Evolutionary conservation across 108 stramenopile species (phyloP).

Genomic region (Nitzschia sp.): DNA sequence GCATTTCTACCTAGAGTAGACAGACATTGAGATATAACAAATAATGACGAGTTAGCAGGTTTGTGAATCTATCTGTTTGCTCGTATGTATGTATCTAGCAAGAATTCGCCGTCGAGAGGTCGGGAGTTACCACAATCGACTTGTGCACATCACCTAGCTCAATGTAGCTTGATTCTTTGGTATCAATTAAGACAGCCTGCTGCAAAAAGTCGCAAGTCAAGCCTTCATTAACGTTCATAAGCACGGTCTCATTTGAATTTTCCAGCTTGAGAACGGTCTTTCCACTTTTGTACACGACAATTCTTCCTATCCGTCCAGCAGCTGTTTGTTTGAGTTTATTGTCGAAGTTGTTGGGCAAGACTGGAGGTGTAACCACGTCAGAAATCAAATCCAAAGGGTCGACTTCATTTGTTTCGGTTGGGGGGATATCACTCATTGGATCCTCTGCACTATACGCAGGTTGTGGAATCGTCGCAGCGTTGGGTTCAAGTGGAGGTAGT

Average conservation of each 20-base stretch:
- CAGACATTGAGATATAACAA: too few relatives aligned
- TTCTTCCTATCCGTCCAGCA: conserved; percentile 72
- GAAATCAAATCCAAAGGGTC: conserved; percentile 16
- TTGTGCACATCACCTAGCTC: conserved; percentile 69
- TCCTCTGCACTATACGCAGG: conserved; percentile 10
- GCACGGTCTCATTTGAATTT: conserved; percentile 59
- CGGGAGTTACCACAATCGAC: conserved; percentile 76
- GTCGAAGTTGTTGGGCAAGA: conserved; percentile 47
- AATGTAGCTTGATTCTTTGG: conserved; percentile 52
- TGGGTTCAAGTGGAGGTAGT: conserved; percentile 40
- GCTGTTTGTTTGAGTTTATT: conserved; percentile 55
- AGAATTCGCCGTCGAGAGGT: neutral
- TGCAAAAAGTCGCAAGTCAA: conserved; percentile 76
- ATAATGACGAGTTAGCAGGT: too few relatives aligned
- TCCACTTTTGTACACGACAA: conserved; percentile 80
- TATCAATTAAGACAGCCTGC: conserved; percentile 78
- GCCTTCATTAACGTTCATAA: conserved; percentile 77
- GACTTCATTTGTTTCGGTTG: conserved; percentile 7
- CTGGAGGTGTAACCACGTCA: conserved; percentile 41
- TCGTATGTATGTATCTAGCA: too few relatives aligned
- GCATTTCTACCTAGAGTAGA: too few relatives aligned
- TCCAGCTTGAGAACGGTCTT: conserved; percentile 71
- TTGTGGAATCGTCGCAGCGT: conserved; percentile 1
- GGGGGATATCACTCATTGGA: conserved; percentile 1
- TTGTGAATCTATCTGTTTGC: too few relatives aligned